phyloP scores from a whole-genome alignment of 1,139 yeast genomes.

The Sugiyamaella castrensis region DNA sequence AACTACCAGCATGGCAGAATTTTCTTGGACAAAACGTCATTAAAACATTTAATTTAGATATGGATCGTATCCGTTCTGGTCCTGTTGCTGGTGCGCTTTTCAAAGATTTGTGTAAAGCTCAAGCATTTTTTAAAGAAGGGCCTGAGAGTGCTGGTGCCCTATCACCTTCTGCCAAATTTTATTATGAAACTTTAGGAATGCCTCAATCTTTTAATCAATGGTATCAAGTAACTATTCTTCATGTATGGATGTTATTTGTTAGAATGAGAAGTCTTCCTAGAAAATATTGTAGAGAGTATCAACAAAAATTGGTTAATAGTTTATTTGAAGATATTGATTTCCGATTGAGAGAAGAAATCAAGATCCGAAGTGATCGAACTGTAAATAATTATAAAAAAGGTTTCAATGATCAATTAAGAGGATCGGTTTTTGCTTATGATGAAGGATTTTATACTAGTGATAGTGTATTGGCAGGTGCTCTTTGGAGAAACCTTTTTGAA shows the following conservation, averaged over 20 bases:
- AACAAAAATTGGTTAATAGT: slow-evolving; percentile 86
- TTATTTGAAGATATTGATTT: slow-evolving; percentile 86
- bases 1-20: slow-evolving; percentile 67
- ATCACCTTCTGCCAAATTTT: slow-evolving; percentile 36
- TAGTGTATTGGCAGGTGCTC: slow-evolving; percentile 78
- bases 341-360: slow-evolving; percentile 80
- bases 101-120: slow-evolving; percentile 82
- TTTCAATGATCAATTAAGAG: slow-evolving; percentile 85
- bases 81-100: slow-evolving; percentile 90
- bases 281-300: slow-evolving; percentile 83
- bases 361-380: slow-evolving; percentile 76
- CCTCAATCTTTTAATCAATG: slow-evolving; percentile 90
- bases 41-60: slow-evolving; percentile 67
- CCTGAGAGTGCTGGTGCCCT: slow-evolving; percentile 17
- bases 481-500: slow-evolving; percentile 61
- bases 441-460: slow-evolving; percentile 86
- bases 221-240: slow-evolving; percentile 88
- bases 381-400: slow-evolving; percentile 86
- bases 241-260: slow-evolving; percentile 89
- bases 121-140: slow-evolving; percentile 49
- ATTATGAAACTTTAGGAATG: slow-evolving; percentile 71
- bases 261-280: slow-evolving; percentile 96
- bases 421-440: slow-evolving; percentile 86
- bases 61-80: slow-evolving; percentile 91
- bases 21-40: slow-evolving; percentile 70